A percentile compares a stretch with the other conserved stretches of the same genome.
These are phyloP conservation scores for Phytophthora pluvialis DNA, from an alignment of 352 stramenopile species.

Conservation along the genomic window DNA sequence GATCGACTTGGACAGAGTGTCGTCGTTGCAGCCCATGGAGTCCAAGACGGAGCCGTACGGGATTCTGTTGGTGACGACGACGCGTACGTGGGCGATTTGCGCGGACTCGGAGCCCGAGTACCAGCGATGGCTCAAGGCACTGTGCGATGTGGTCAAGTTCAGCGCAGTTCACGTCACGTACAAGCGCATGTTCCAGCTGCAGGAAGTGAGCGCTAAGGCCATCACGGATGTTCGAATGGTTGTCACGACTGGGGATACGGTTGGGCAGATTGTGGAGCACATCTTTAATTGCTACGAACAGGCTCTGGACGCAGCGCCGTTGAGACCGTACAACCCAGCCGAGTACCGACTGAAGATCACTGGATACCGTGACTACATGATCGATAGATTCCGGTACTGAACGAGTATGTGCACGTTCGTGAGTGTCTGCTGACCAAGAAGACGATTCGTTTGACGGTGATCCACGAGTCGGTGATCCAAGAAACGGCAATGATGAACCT, in stretches of 20 bases:
- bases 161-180: slow-evolving; percentile 80
- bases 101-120: slow-evolving; percentile 81
- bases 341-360: slow-evolving; percentile 90
- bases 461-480: slow-evolving; percentile 88
- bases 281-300: slow-evolving; percentile 92
- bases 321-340: slow-evolving; percentile 78
- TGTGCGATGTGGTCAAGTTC: slow-evolving; percentile 85
- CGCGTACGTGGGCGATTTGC: slow-evolving; percentile 79
- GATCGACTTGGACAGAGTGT: slow-evolving; percentile 84
- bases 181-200: slow-evolving; percentile 84
- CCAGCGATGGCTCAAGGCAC: slow-evolving; percentile 78
- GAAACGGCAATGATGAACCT: slow-evolving; percentile 82
- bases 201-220: slow-evolving; percentile 84
- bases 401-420: slow-evolving; percentile 90
- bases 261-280: slow-evolving; percentile 89
- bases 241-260: slow-evolving; percentile 79
- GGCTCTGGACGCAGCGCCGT: slow-evolving; percentile 70
- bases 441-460: slow-evolving; percentile 81
- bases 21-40: slow-evolving; percentile 81
- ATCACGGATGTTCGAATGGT: slow-evolving; percentile 90
- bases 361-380: slow-evolving; percentile 87
- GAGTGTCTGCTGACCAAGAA: slow-evolving; percentile 89
- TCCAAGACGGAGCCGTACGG: slow-evolving; percentile 68
- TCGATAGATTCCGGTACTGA: slow-evolving; percentile 84
- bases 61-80: slow-evolving; percentile 80